phyloP scores from a whole-genome alignment of 208 protist species.

The Trypanosoma platydactyli region DNA sequence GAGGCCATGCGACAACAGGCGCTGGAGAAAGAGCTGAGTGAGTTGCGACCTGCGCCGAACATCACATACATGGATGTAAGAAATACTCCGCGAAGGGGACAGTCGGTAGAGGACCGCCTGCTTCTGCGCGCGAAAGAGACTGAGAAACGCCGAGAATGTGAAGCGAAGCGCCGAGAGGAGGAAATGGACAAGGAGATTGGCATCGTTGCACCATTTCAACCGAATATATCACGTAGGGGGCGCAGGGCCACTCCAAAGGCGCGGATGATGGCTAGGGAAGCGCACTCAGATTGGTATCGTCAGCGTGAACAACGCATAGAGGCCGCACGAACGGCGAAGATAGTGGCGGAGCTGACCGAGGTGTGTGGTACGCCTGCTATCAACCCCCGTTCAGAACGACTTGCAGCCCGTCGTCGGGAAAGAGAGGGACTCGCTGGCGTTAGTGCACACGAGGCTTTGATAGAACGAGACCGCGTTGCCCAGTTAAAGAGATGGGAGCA shows the following conservation, averaged over 20 bases:
- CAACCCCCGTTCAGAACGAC: constrained; percentile 43
- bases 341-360: constrained; percentile 30
- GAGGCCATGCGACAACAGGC: constrained; percentile 40
- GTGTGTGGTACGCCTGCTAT: constrained; percentile 37
- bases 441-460: constrained; percentile 26
- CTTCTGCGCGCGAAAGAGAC: constrained; percentile 54
- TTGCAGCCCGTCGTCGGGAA: constrained; percentile 38
- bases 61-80: constrained; percentile 22
- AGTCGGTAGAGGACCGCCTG: constrained; percentile 60
- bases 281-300: constrained; percentile 13
- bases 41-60: constrained; percentile 44
- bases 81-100: constrained; percentile 19
- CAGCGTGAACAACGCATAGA: constrained; percentile 31
- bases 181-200: constrained; percentile 34
- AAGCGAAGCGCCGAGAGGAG: constrained; percentile 30
- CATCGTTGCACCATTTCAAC: constrained; percentile 41
- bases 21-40: constrained; percentile 39
- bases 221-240: constrained; percentile 52
- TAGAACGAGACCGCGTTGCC: constrained; percentile 34
- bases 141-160: constrained; percentile 23
- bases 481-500: constrained; percentile 29
- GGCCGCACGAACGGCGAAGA: constrained; percentile 11
- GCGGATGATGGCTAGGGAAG: constrained; percentile 23
- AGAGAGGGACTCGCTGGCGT: constrained; percentile 36
- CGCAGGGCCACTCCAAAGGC: constrained; percentile 39